Percentiles rank a stretch among this genome's conserved stretches.
Evolutionary conservation across 73 alveolate species (phyloP).

Genomic region (Paramecium sexaurelia): DNA sequence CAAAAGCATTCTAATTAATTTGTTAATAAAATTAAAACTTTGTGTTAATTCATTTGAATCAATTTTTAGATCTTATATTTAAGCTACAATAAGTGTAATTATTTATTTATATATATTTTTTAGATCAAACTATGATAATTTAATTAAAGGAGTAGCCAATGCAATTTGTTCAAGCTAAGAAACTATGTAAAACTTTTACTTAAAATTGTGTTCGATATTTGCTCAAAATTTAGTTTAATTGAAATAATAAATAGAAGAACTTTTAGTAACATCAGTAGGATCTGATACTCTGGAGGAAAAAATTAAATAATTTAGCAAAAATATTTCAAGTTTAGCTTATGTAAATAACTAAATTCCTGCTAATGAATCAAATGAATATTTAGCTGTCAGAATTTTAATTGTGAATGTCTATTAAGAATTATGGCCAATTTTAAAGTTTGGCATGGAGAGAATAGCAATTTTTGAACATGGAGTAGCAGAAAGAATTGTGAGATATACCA

Average conservation of each 20-base stretch:
- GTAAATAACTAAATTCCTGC: not conserved
- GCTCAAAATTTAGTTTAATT: not conserved
- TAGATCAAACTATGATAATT: conserved; percentile 15
- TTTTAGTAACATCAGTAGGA: not conserved
- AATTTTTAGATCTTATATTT: not conserved
- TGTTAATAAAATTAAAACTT: conserved; percentile 5
- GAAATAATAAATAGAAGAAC: not conserved
- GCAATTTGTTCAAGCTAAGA: conserved; percentile 26
- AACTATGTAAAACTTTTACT: not conserved
- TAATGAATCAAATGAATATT: not conserved
- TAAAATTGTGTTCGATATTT: not conserved
- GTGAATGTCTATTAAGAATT: not conserved
- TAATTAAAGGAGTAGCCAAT: conserved; percentile 49
- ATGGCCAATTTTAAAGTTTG: conserved; percentile 39
- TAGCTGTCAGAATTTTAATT: not conserved
- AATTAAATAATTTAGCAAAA: not conserved
- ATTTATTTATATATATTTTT: not conserved
- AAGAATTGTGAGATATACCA: conserved; percentile 16
- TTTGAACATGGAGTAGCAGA: conserved; percentile 3
- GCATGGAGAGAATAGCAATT: not conserved
- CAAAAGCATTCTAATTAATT: conserved; percentile 36
- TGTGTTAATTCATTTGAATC: not conserved
- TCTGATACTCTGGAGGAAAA: not conserved
- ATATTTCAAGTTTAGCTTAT: not conserved
- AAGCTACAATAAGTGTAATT: not conserved